Evolutionary conservation across 441 rosid species (phyloP).

Genomic region (Pelargonium myrrhifolium): DNA sequence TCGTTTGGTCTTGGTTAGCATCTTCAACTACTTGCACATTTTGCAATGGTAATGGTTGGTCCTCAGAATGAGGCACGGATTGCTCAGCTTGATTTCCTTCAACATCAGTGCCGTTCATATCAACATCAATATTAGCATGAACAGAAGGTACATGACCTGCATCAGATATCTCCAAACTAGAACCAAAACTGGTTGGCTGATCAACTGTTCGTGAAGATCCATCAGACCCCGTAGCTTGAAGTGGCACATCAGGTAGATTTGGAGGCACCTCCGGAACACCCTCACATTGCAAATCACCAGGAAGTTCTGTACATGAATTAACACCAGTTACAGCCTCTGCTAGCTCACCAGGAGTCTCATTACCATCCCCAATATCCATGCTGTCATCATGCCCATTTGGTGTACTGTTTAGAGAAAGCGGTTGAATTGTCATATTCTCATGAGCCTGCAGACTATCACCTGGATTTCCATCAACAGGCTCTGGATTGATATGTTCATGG

Average conservation of each 20-base stretch:
- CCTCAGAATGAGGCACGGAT: constrained; percentile 37
- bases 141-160: constrained; percentile 28
- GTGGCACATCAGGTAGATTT: constrained; percentile 31
- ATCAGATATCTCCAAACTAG: constrained; percentile 37
- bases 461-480: constrained; percentile 23
- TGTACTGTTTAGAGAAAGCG: constrained; percentile 43
- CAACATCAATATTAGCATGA: constrained; percentile 57
- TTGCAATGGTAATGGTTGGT: constrained; percentile 41
- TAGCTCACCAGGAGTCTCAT: constrained; percentile 38
- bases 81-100: constrained; percentile 53
- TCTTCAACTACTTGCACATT: constrained; percentile 39
- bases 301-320: constrained; percentile 38
- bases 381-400: constrained; percentile 36
- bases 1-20: constrained; percentile 45
- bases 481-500: constrained; percentile 34
- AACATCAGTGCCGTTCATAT: constrained; percentile 61
- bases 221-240: constrained; percentile 26
- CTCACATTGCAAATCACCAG: constrained; percentile 29
- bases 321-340: constrained; percentile 36
- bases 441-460: constrained; percentile 30
- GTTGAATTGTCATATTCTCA: constrained; percentile 48
- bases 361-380: constrained; percentile 75
- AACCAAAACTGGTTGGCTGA: constrained; percentile 19
- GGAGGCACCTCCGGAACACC: constrained; percentile 32
- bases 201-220: constrained; percentile 29